phyloP scores from a whole-genome alignment of 805 yeast genomes.

The Candida nonsorbophila region DNA sequence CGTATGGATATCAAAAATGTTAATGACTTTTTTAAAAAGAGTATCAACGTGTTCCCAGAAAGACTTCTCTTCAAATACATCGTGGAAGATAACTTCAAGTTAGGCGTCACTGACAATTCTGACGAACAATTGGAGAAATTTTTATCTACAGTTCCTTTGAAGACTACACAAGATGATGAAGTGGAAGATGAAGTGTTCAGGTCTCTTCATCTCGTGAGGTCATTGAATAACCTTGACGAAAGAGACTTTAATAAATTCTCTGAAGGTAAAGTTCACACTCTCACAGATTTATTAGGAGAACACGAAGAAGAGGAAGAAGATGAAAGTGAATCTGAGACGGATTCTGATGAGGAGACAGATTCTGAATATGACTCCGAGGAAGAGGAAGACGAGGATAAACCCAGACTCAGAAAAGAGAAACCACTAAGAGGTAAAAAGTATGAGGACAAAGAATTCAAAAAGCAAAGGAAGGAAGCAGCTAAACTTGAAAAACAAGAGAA shows the following conservation, averaged over 20 bases:
- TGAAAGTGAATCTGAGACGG: conserved; percentile 14
- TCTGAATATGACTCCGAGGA: conserved; percentile 22
- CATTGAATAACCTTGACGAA: conserved; percentile 82
- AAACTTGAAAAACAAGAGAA: conserved; percentile 25
- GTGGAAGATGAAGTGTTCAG: conserved; percentile 80
- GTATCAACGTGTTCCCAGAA: conserved; percentile 77
- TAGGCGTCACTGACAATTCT: conserved; percentile 33
- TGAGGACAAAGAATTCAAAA: conserved; percentile 47
- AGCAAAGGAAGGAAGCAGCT: conserved; percentile 33
- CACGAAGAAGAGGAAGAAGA: conserved; percentile 17
- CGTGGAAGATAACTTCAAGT: conserved; percentile 41
- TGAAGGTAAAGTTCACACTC: conserved; percentile 74
- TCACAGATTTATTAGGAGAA: conserved; percentile 56
- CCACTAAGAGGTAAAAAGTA: conserved; percentile 65
- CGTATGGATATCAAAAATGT: conserved; percentile 97
- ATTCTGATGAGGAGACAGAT: conserved; percentile 25
- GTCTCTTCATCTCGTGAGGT: conserved; percentile 68
- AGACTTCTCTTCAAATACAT: conserved; percentile 75
- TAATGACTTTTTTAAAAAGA: conserved; percentile 76
- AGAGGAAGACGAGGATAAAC: conserved; percentile 24
- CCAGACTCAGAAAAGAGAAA: conserved; percentile 14
- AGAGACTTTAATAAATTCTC: conserved; percentile 78
- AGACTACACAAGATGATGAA: conserved; percentile 54
- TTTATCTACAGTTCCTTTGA: conserved; percentile 52
- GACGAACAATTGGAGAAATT: conserved; percentile 36